Percentiles rank a stretch among this genome's conserved stretches.
These are phyloP conservation scores for Russula sp. DNA, from an alignment of 768 basidiomycete genomes.

Conservation along the genomic window DNA sequence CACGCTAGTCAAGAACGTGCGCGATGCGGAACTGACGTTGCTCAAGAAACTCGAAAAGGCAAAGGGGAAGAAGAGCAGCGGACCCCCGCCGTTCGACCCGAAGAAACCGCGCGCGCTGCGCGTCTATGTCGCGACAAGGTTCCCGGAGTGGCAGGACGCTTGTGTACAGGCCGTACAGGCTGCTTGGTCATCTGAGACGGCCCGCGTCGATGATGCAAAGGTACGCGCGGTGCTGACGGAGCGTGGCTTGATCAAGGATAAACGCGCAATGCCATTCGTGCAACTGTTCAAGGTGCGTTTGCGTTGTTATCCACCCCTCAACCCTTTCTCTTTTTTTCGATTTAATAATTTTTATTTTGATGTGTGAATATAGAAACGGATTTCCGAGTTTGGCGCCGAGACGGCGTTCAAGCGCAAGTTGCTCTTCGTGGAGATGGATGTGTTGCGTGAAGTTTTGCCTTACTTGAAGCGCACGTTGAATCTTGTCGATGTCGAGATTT, in stretches of 20 bases:
- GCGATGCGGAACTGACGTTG: slow-evolving; percentile 79
- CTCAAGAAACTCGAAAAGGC: slow-evolving; percentile 78
- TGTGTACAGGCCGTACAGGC: slow-evolving; percentile 76
- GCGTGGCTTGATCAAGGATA: slow-evolving; percentile 89
- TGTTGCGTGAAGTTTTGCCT: slow-evolving; percentile 65
- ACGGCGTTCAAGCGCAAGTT: slow-evolving; percentile 79
- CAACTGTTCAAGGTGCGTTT: slow-evolving; percentile 84
- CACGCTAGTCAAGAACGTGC: slow-evolving; percentile 82
- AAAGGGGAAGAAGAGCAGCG: slow-evolving; percentile 41
- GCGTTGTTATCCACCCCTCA: neutral
- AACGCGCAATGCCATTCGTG: slow-evolving; percentile 92
- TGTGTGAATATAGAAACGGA: too few relatives aligned
- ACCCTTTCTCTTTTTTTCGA: neutral
- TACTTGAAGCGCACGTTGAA: slow-evolving; percentile 78
- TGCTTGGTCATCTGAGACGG: slow-evolving; percentile 53
- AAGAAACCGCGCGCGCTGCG: slow-evolving; percentile 80
- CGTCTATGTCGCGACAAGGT: slow-evolving; percentile 85
- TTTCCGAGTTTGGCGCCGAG: slow-evolving; percentile 68
- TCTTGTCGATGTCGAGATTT: slow-evolving; percentile 66
- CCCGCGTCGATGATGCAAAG: slow-evolving; percentile 78
- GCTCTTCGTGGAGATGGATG: slow-evolving; percentile 77
- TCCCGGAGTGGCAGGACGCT: slow-evolving; percentile 91
- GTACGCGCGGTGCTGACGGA: slow-evolving; percentile 64
- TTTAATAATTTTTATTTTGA: neutral
- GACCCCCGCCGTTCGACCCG: slow-evolving; percentile 66